A percentile compares a stretch with the other conserved stretches of the same genome.
These are phyloP conservation scores for Ceratobasidium sp. DNA, from an alignment of 1,284 basidiomycete species.

Conservation along the genomic window DNA sequence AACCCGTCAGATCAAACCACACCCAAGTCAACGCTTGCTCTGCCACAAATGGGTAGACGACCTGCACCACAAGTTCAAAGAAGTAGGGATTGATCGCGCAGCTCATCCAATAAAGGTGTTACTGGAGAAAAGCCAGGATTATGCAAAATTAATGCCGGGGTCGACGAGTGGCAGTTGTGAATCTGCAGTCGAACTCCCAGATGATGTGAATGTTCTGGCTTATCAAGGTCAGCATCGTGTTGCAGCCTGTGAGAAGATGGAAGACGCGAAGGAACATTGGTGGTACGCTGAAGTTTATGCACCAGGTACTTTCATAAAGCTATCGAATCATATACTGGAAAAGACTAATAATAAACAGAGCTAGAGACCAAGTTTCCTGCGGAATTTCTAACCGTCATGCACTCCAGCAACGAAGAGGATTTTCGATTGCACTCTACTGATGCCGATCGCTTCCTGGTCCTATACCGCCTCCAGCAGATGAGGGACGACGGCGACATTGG, in stretches of 20 bases:
- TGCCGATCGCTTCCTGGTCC: slow-evolving; percentile 3
- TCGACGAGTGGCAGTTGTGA: too few relatives aligned
- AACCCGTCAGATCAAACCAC: background rate
- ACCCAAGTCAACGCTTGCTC: background rate
- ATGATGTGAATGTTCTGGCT: background rate
- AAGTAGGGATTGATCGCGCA: background rate
- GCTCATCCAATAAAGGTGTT: background rate
- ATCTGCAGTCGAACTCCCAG: background rate
- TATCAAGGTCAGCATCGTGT: slow-evolving; percentile 13
- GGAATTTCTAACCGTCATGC: slow-evolving; percentile 29
- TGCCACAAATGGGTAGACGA: background rate
- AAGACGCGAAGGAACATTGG: slow-evolving; percentile 2
- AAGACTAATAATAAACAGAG: background rate
- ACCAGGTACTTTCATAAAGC: background rate
- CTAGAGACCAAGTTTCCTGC: background rate
- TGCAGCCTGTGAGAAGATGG: background rate
- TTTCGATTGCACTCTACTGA: background rate
- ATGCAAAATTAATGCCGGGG: too few relatives aligned
- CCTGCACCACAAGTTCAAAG: background rate
- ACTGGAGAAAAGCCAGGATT: too few relatives aligned
- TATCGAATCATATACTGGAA: too few relatives aligned
- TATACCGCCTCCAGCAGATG: background rate
- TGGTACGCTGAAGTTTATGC: slow-evolving; percentile 8
- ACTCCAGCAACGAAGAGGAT: slow-evolving; percentile 18
- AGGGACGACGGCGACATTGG: background rate